Base-by-base conservation (phyloP, 2,329 filamentous ascomycete genomes). In the Aspergillus calidoustus region DNA sequence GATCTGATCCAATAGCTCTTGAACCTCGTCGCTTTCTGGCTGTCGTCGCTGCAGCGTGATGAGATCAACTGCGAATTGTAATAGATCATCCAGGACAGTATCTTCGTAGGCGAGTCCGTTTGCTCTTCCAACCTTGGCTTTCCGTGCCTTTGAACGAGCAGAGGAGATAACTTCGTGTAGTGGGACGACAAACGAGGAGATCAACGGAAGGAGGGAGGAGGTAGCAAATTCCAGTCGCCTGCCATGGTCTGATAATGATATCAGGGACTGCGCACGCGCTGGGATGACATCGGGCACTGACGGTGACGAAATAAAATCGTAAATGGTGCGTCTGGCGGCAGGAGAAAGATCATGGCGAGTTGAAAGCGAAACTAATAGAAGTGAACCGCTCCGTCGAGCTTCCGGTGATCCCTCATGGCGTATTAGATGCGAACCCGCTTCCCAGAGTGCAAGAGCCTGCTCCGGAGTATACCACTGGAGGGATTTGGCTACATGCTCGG, bases 31-130 rank as follows among this genome's bases (percentile, higher is more conserved):
- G 47, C 68, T 60, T 25, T 67, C 71, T 7, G 76, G 74, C 9
- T 73, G 70, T 49, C 72, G 74, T 55, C 77, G 76, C 57, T 80
- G 78, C n/a, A 80, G 63, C 6, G 77, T 80, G 59, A 80, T 74
- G 44, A 80, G 64, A 65, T 79, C 78, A 17, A 79, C 72, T 17
- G 76, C 74, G 44, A 80, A 78, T 55, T 80, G 77, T 57, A 80
- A 72, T 28, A 80, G 66, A 46, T 77, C 74, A 49, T 73, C 73
- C 47, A 80, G 66, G 54, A 71, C 66, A n/a, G 71, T 66, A 57
- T 79, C 75, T 54, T 79, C 76, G 31, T 75, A 65, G 8, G 62
- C 69, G 11, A 73, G 62, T 11, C 71, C 72, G 53, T 72, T 76
- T 30, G 70, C 60, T 31, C 74, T 76, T 13, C 65, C 64, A 2